These are phyloP conservation scores for Chalciporus pseudorubinellus DNA, from an alignment of 768 basidiomycete genomes.

Conservation along the genomic window DNA sequence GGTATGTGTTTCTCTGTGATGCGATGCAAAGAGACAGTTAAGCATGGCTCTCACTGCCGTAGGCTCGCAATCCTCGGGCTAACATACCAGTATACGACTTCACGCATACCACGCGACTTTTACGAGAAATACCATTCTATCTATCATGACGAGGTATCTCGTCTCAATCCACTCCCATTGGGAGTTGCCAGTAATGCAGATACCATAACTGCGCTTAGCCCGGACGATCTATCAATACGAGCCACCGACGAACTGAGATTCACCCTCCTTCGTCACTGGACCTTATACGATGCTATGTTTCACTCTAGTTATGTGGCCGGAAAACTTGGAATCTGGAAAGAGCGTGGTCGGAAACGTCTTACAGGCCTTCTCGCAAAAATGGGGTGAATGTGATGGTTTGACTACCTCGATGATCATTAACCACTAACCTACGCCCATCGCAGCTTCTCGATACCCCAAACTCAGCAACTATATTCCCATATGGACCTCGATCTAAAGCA, in stretches of 20 bases:
- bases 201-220: conserved; percentile 53
- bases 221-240: conserved; percentile 83
- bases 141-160: conserved; percentile 89
- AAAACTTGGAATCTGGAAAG: conserved; percentile 95
- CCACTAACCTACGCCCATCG: conserved; percentile 9
- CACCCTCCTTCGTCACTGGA: conserved; percentile 96
- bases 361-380: conserved; percentile 96
- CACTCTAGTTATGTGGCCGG: conserved; percentile 96
- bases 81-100: conserved; percentile 87
- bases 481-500: conserved; percentile 97
- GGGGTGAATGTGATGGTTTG: conserved; percentile 60
- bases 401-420: background rate
- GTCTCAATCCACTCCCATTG: conserved; percentile 71
- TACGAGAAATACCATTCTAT: conserved; percentile 82
- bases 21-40: background rate
- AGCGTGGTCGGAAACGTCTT: conserved; percentile 83
- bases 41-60: conserved; percentile 7
- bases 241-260: conserved; percentile 89
- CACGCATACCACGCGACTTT: conserved; percentile 79
- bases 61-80: conserved; percentile 93
- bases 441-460: conserved; percentile 92
- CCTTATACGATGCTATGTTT: conserved; percentile 95
- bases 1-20: conserved; percentile 46
- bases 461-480: conserved; percentile 89
- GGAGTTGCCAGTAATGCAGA: conserved; percentile 36